These are phyloP conservation scores for Mycosphaerella arachidis DNA, from an alignment of 2,329 filamentous ascomycete species.

Conservation along the genomic window DNA sequence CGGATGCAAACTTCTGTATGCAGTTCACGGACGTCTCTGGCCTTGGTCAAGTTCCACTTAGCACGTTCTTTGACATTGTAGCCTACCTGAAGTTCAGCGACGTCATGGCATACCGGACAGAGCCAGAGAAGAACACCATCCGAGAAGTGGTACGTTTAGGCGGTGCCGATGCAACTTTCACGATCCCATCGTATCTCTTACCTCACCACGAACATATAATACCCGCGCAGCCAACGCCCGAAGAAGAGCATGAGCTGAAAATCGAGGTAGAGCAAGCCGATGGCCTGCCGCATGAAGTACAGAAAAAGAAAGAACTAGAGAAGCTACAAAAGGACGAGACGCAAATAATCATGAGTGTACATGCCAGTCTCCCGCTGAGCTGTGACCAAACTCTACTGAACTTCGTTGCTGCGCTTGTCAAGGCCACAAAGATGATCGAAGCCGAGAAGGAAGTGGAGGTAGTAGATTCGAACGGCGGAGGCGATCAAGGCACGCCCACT, in stretches of 20 bases:
- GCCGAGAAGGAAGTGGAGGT: slow-evolving; percentile 44
- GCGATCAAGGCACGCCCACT: slow-evolving; percentile 8
- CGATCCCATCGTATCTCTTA: slow-evolving; percentile 47
- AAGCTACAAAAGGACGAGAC: slow-evolving; percentile 46
- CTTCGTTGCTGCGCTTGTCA: slow-evolving; percentile 53
- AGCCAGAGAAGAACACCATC: slow-evolving; percentile 40
- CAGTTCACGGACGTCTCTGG: slow-evolving; percentile 44
- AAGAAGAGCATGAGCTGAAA: slow-evolving; percentile 33
- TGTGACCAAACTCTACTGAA: slow-evolving; percentile 52
- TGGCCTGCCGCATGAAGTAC: slow-evolving; percentile 41
- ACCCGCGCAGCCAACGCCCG: slow-evolving; percentile 38
- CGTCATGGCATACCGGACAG: slow-evolving; percentile 48
- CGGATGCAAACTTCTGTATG: slow-evolving; percentile 51
- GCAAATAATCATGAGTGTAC: slow-evolving; percentile 45
- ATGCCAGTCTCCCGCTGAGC: slow-evolving; percentile 46
- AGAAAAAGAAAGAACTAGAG: slow-evolving; percentile 39
- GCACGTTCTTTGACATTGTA: slow-evolving; percentile 46
- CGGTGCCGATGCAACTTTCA: slow-evolving; percentile 48
- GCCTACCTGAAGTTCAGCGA: slow-evolving; percentile 44
- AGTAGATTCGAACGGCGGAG: background rate
- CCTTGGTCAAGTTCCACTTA: slow-evolving; percentile 46
- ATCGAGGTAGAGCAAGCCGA: slow-evolving; percentile 40
- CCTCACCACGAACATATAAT: slow-evolving; percentile 54
- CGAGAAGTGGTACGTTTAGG: slow-evolving; percentile 49
- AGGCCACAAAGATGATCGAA: slow-evolving; percentile 55